Percentiles rank a stretch among this genome's conserved stretches.
Conservation (phyloP, 1,284 basidiomycete species). For the Malassezia sympodialis region DNA sequence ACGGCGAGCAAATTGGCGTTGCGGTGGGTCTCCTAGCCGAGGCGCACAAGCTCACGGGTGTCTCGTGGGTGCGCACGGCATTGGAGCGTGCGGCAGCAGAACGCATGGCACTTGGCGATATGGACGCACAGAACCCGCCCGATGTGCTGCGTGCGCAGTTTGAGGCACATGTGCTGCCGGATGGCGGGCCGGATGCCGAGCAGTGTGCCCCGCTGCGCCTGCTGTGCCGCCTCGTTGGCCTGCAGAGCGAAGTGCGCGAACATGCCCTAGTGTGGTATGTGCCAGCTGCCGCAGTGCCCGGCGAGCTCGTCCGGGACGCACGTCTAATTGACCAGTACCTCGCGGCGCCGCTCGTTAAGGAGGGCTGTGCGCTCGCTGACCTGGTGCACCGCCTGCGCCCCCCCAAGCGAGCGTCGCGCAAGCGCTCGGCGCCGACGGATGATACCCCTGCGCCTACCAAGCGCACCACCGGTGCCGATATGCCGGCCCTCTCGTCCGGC, state of each 20-base stretch:
- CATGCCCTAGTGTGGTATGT: constrained; percentile 26
- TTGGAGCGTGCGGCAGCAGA: constrained; percentile 37
- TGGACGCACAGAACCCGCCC: constrained; percentile 1
- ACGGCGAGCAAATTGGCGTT: constrained; percentile 36
- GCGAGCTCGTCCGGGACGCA: constrained; percentile 30
- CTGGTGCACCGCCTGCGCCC: constrained; percentile 32
- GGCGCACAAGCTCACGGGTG: constrained; percentile 36
- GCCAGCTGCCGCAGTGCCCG: constrained; percentile 24
- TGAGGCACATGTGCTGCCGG: not conserved
- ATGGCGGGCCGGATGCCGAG: not conserved
- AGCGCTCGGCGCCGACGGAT: constrained; percentile 7
- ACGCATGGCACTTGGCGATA: constrained; percentile 17
- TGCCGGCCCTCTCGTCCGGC: constrained; percentile 1
- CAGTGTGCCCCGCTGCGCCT: constrained; percentile 13
- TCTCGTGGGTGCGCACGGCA: constrained; percentile 41
- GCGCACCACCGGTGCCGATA: constrained; percentile 17
- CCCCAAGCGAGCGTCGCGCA: constrained; percentile 5
- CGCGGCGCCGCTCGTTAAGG: constrained; percentile 23
- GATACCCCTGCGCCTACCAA: constrained; percentile 16
- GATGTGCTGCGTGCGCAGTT: not conserved
- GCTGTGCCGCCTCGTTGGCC: constrained; percentile 36
- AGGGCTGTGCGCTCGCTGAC: constrained; percentile 22
- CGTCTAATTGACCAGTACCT: constrained; percentile 40
- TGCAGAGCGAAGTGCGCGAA: constrained; percentile 19
- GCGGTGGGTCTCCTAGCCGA: constrained; percentile 38